Base-by-base conservation (phyloP, 1,139 yeast species). In the Candida sp. region DNA sequence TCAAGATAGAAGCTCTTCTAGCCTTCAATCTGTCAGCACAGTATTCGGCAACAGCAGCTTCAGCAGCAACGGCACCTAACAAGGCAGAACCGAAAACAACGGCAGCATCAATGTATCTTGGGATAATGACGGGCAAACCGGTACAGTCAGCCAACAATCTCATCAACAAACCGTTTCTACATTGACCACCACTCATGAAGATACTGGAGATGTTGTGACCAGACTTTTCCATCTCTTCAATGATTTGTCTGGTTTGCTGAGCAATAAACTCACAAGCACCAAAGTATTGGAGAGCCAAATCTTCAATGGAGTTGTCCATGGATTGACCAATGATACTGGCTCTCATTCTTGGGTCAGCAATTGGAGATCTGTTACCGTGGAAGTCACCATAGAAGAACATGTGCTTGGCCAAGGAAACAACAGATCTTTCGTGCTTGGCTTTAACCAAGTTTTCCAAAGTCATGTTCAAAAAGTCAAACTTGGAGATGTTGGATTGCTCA, bases 211-310 rank as follows among this genome's bases (percentile, higher is more conserved):
- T 83, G 23, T 76, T 61, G 72, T 93, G 97, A 5, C 99, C 99
- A 3, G 88, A 78, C 49, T 78, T 73, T 61, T 84, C 86, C 90
- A 94, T 88, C 53, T 86, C 85, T 58, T 90, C 96, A 34, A 94
- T 86, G 65, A 94, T 94, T 65, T 94, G 99, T 63, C 98, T 84
- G 0, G 98, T 93, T 73, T 94, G 99, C 68, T 92, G 97, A 50
- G 97, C 98, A 69, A 94, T 93, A 64, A 94, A 94, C 71, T 94
- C 99, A 70, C 97, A 91, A 7, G 98, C 97, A 23, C 90, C 98
- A 50, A 93, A 80, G 67, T 94, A 94, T 59, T 85, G 87, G 54
- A 91, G 70, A 1, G 98, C 98, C 61, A 94, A 76, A 54, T 90
- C 92, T 60, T 91, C 90, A 39, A 93, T 75, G 0, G 96, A 86